Percentiles rank a stretch among this genome's conserved stretches.
Evolutionary conservation across 108 stramenopile species (phyloP).

Genomic region (Thalassiosira profunda): DNA sequence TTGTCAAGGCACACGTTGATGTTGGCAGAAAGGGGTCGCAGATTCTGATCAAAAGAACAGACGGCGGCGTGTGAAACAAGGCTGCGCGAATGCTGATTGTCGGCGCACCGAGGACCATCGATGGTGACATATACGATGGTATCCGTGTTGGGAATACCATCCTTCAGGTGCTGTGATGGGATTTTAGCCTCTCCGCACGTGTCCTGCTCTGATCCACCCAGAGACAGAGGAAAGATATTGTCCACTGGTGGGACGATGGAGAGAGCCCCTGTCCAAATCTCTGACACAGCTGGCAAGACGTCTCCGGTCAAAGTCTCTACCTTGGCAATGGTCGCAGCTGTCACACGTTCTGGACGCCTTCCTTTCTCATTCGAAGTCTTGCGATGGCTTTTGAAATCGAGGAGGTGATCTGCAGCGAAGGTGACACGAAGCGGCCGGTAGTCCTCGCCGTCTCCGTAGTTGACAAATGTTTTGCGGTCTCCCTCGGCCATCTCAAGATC

Average conservation of each 20-base stretch:
- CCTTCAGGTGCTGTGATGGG: constrained; percentile 64
- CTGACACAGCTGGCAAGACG: constrained; percentile 34
- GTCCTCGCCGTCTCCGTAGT: constrained; percentile 28
- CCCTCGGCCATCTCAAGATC: constrained; percentile 13
- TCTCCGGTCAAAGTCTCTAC: constrained; percentile 47
- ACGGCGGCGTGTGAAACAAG: constrained; percentile 31
- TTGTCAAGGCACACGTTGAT: constrained; percentile 77
- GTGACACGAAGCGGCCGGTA: constrained; percentile 40
- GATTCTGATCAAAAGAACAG: constrained; percentile 61
- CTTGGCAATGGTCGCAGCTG: constrained; percentile 45
- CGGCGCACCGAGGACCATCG: constrained; percentile 60
- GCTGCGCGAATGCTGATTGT: background rate
- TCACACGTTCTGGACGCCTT: background rate
- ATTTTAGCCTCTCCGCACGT: constrained; percentile 52
- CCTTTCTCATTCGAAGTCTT: background rate
- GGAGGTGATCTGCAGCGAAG: constrained; percentile 37
- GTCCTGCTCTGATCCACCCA: background rate
- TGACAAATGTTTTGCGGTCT: constrained; percentile 25
- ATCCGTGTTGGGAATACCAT: constrained; percentile 74
- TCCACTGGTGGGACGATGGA: constrained; percentile 29
- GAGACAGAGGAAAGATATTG: constrained; percentile 19
- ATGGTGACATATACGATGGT: constrained; percentile 76
- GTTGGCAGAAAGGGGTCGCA: constrained; percentile 80
- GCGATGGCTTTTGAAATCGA: constrained; percentile 4
- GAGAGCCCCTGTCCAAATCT: constrained; percentile 42